phyloP scores from a whole-genome alignment of 2,329 filamentous ascomycete species.

The Orbilia blumenaviensis region DNA sequence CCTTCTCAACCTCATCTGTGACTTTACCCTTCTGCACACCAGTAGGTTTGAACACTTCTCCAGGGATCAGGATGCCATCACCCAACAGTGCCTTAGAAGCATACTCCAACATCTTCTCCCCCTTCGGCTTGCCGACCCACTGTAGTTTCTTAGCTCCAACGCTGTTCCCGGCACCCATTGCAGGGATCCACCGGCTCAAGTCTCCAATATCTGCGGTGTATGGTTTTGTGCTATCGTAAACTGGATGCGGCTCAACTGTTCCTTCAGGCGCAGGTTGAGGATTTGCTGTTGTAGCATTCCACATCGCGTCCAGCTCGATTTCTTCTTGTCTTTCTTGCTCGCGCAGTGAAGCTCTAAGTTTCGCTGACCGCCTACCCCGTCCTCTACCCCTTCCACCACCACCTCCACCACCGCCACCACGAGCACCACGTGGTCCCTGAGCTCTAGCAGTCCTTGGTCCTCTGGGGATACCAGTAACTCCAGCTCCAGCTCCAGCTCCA shows the following conservation, averaged over 20 bases:
- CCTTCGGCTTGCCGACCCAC: slow-evolving; percentile 39
- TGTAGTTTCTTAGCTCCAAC: slow-evolving; percentile 28
- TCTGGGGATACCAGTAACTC: neutral
- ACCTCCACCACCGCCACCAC: neutral
- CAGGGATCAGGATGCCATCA: slow-evolving; percentile 40
- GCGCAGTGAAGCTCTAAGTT: neutral
- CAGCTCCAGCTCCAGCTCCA: neutral
- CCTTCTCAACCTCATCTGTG: neutral
- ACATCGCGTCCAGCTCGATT: neutral
- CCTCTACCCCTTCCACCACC: slow-evolving; percentile 14
- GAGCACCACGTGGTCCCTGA: neutral
- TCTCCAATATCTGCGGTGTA: slow-evolving; percentile 28
- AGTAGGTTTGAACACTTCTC: slow-evolving; percentile 10
- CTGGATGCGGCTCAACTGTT: slow-evolving; percentile 35
- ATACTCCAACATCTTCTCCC: slow-evolving; percentile 41
- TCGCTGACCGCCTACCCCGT: neutral
- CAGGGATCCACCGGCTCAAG: slow-evolving; percentile 28
- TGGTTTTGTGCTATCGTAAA: slow-evolving; percentile 33
- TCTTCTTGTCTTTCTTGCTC: neutral
- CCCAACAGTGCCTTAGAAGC: slow-evolving; percentile 18
- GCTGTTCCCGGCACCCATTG: slow-evolving; percentile 5
- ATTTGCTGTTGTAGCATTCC: slow-evolving; percentile 12
- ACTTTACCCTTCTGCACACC: neutral
- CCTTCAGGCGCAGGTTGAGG: neutral
- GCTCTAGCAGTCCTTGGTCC: neutral